phyloP scores from a whole-genome alignment of 495 filamentous ascomycete genomes.

The Tuber borchii region DNA sequence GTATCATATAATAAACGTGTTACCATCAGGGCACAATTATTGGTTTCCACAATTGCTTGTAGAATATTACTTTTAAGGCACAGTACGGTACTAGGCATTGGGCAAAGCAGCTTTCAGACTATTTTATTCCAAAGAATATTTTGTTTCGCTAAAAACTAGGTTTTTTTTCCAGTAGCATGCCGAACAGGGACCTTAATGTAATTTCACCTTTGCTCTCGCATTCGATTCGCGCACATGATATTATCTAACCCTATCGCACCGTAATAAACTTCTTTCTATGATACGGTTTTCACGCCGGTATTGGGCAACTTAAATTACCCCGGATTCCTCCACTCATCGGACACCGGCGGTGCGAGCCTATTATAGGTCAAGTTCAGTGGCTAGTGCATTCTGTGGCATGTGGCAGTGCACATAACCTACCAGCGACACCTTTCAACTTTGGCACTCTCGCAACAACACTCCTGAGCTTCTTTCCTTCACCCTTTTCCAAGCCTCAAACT shows the following conservation, averaged over 20 bases:
- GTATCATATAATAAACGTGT: too few species aligned
- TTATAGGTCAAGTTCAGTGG: not conserved
- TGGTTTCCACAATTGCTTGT: too few species aligned
- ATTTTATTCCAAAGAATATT: too few species aligned
- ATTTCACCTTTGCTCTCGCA: not conserved
- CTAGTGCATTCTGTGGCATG: not conserved
- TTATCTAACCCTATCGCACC: not conserved
- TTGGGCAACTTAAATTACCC: not conserved
- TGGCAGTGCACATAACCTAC: not conserved
- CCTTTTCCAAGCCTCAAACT: not conserved
- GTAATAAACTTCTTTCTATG: not conserved
- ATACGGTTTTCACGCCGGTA: not conserved
- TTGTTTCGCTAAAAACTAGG: too few species aligned
- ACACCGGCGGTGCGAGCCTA: not conserved
- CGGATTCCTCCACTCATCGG: not conserved
- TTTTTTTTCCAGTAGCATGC: too few species aligned
- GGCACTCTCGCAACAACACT: not conserved
- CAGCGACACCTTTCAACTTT: slow-evolving; percentile 4
- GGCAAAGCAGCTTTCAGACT: too few species aligned
- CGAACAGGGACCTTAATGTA: not conserved
- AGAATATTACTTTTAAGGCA: too few species aligned
- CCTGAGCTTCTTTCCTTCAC: not conserved
- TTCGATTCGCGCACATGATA: not conserved
- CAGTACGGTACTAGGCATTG: too few species aligned
- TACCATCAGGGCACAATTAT: too few species aligned